Base-by-base conservation (phyloP, 208 protist species). In the Trypanosomatidae sp. region DNA sequence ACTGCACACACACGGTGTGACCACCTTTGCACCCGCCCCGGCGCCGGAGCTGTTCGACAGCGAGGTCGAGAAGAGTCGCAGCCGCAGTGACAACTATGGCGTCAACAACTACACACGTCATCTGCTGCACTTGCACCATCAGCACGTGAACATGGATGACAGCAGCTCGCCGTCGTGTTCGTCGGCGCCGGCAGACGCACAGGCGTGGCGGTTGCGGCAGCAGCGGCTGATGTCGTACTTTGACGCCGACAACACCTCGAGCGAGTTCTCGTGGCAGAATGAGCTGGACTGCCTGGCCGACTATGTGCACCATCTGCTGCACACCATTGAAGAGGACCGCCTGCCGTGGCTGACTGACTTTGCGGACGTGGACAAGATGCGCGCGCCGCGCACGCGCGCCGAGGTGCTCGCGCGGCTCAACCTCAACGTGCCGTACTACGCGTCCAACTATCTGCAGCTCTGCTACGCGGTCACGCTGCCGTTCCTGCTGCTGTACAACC, bases 401-500 rank as follows among this genome's bases (percentile, higher is more conserved):
- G 78, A 88, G 20, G 39, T 70, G 7, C 28, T 67, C 1, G 42
- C 53, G 6, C 66, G 78, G 0, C 33, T 86, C 26, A 92, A 92
- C 43, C 61, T 92, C 1, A 92, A 92, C 48, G 62, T 92, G 30
- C 77, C 83, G 0, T 88, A 85, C 55, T 92, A 87, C 64, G 52
- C 54, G 6, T 65, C 56, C 39, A 92, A 92, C 61, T 92, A 92
- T 53, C 15, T 71, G 0, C 54, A 77, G 40, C 45, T 88, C 20
- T 84, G 57, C 52, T 81, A 78, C 60, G 40, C 39, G 0, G 37
- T 77, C 23, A 75, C 67, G 33, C 49, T 82, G 26, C 67, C 72
- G 4, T 76, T 86, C 46, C 68, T 92, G 7, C 20, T 87, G 0
- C 20, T 81, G 15, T 69, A 71, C 56, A 73, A 87, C 41, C 50